Evolutionary conservation across 768 basidiomycete genomes (phyloP).

Genomic region (Agaricus blazei): DNA sequence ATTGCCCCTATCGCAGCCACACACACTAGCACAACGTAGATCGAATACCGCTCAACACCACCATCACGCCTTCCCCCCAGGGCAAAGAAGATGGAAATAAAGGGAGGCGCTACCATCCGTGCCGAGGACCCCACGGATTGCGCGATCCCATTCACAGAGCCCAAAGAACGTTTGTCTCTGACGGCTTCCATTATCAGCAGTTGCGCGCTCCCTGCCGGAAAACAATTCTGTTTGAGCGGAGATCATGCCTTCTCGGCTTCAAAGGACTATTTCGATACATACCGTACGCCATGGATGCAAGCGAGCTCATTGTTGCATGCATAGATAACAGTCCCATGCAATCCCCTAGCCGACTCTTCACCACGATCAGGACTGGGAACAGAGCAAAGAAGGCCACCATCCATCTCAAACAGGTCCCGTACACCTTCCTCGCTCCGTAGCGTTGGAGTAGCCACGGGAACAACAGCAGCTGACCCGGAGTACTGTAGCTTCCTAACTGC

Average conservation of each 20-base stretch:
- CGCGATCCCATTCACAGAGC: constrained; percentile 10
- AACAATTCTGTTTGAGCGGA: neutral
- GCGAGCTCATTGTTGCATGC: constrained; percentile 7
- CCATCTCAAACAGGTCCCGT: constrained; percentile 17
- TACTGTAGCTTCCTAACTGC: constrained; percentile 45
- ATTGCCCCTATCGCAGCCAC: constrained; percentile 14
- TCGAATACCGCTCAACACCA: constrained; percentile 39
- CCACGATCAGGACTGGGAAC: constrained; percentile 12
- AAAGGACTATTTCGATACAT: neutral
- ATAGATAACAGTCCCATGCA: constrained; percentile 1
- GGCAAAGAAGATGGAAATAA: constrained; percentile 54
- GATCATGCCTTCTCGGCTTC: too few species aligned
- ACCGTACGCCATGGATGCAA: constrained; percentile 10
- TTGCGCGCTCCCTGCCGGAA: constrained; percentile 7
- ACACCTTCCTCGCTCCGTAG: constrained; percentile 47
- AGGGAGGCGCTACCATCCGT: constrained; percentile 46
- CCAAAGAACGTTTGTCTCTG: constrained; percentile 17
- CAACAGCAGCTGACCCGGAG: constrained; percentile 43
- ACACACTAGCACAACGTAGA: constrained; percentile 33
- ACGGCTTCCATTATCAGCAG: constrained; percentile 12
- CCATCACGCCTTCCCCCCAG: constrained; percentile 44
- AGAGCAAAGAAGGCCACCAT: constrained; percentile 14
- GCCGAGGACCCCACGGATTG: constrained; percentile 33
- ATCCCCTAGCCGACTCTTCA: neutral
- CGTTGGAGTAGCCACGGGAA: constrained; percentile 40